phyloP scores from a whole-genome alignment of 257 asterid genomes.

The Avicennia marina region DNA sequence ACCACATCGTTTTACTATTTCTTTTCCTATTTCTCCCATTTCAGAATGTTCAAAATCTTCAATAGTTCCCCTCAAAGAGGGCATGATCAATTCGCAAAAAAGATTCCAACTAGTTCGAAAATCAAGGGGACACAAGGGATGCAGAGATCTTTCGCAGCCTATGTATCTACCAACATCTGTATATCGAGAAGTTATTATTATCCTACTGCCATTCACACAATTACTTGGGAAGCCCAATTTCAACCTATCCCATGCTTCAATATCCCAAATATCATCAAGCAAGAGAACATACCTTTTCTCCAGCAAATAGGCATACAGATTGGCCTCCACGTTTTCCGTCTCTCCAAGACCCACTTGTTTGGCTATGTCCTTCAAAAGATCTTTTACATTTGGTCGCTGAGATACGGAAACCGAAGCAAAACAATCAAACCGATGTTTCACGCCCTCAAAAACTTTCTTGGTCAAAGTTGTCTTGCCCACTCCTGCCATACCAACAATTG shows the following conservation, averaged over 20 bases:
- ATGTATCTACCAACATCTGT: constrained; percentile 17
- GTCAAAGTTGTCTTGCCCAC: constrained; percentile 8
- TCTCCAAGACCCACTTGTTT: constrained; percentile 19
- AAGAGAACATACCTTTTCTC: constrained; percentile 13
- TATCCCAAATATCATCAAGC: constrained; percentile 24
- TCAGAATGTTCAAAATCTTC: not conserved
- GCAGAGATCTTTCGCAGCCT: constrained; percentile 14
- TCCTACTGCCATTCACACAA: constrained; percentile 12
- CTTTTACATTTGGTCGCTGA: not conserved
- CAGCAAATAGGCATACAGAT: not conserved
- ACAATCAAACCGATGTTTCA: not conserved
- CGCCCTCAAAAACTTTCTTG: not conserved
- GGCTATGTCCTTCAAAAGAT: constrained; percentile 9
- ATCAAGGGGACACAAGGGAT: constrained; percentile 10
- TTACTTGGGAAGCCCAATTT: not conserved
- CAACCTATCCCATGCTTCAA: constrained; percentile 11
- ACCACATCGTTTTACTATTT: constrained; percentile 12
- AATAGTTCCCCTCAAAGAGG: too few relatives aligned
- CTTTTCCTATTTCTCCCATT: not conserved
- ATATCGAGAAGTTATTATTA: constrained; percentile 19
- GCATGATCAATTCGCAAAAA: constrained; percentile 10
- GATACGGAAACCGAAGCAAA: not conserved
- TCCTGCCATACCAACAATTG: constrained; percentile 10
- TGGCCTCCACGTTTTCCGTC: not conserved
- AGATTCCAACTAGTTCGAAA: constrained; percentile 19